phyloP scores from a whole-genome alignment of 805 yeast genomes.

The Candida namnaoensis region DNA sequence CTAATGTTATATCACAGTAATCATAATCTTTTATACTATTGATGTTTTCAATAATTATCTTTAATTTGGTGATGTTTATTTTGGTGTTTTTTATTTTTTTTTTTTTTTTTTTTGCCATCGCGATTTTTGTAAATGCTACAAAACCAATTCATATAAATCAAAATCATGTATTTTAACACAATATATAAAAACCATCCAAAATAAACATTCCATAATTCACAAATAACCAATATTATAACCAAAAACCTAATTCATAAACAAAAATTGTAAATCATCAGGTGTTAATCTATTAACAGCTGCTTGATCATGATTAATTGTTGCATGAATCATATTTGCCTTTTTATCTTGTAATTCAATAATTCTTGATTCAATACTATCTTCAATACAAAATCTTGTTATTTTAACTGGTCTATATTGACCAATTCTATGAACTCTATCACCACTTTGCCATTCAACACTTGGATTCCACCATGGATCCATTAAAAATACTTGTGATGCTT shows the following conservation, averaged over 20 bases:
- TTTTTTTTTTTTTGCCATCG: too few relatives aligned
- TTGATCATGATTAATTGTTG: slow-evolving; percentile 89
- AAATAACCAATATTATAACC: too few relatives aligned
- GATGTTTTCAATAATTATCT: too few relatives aligned
- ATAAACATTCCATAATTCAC: too few relatives aligned
- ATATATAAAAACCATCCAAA: too few relatives aligned
- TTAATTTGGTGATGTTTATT: too few relatives aligned
- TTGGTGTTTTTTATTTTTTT: too few relatives aligned
- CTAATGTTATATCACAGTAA: too few relatives aligned
- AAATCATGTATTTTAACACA: too few relatives aligned
- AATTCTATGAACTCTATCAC: slow-evolving; percentile 96
- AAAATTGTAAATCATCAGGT: slow-evolving; percentile 90
- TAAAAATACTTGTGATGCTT: slow-evolving; percentile 92
- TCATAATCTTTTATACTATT: too few relatives aligned
- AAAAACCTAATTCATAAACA: slow-evolving; percentile 62
- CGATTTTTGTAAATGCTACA: too few relatives aligned
- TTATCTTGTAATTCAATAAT: slow-evolving; percentile 94
- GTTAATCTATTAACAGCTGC: slow-evolving; percentile 83
- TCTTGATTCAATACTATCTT: slow-evolving; percentile 93
- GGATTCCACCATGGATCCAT: slow-evolving; percentile 99
- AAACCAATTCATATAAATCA: too few relatives aligned
- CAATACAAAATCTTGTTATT: slow-evolving; percentile 87
- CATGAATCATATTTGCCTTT: slow-evolving; percentile 96
- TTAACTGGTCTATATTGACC: slow-evolving; percentile 94
- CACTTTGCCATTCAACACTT: slow-evolving; percentile 95